Evolutionary conservation across 179 eudicot species (phyloP), one percentile per base, ranked within the genome.

Genomic region (Actinidia arguta): DNA sequence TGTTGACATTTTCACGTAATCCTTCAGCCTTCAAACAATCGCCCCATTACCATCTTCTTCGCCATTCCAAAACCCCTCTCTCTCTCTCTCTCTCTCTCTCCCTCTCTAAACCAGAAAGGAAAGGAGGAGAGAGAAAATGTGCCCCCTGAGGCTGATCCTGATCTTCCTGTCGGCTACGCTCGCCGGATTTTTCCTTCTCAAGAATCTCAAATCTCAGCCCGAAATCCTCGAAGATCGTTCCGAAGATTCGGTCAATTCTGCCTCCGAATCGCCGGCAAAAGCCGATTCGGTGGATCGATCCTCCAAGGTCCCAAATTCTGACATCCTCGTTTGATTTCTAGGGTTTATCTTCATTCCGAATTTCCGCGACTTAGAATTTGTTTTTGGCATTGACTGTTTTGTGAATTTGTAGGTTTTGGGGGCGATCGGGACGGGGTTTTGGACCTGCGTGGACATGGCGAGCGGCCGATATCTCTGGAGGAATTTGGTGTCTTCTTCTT

Each of bases 401-500:
- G 6, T 75, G 47, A 17, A 47, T 27, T 73, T 81, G 72, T 86
- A 87, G 88, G 87, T 87, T 82, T 76, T 79, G 47, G 86, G 82
- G 56, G 87, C 81, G 12, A 62, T 88, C 16, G 81, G 70, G 66
- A 69, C 67, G 47, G 90, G 87, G 14, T 91, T 91, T 63, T 89
- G 92, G 93, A 88, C 89, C 55, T 89, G 83, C 64, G 88, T 91
- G 62, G 93, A 91, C 84, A 89, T 91, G 93, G 93, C 93, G 1
- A 91, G 90, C 75, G 92, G 93, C 44, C 90, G 90, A 27, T 91
- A 91, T 81, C 89, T 91, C 27, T 91, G 93, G 93, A 89, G 88
- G 87, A 89, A 91, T 81, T 76, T 88, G 58, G 82, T 83, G 73
- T 82, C 91, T 5, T 66, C 82, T 76, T 73, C 75, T 52, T 61